Conservation (phyloP, 192 early-diverging fungal species). For the Coemansia sp. region DNA sequence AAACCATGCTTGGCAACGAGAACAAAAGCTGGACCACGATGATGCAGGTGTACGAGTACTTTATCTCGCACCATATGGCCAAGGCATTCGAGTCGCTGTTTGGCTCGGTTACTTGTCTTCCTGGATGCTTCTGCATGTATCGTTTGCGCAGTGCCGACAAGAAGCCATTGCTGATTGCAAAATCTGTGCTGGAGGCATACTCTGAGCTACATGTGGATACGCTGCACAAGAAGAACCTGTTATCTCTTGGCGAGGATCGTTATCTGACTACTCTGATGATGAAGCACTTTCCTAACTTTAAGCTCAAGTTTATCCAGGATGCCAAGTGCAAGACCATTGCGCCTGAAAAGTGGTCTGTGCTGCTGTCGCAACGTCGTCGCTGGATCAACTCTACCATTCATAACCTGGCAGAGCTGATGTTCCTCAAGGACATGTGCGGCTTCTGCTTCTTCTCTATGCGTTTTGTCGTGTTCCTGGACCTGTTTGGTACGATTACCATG, state of each 20-base stretch:
- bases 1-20: conserved; percentile 84
- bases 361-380: conserved; percentile 90
- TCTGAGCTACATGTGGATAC: conserved; percentile 86
- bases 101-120: conserved; percentile 75
- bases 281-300: conserved; percentile 89
- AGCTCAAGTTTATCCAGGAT: conserved; percentile 81
- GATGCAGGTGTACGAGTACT: conserved; percentile 93
- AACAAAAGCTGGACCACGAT: conserved; percentile 88
- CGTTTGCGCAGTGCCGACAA: conserved; percentile 58
- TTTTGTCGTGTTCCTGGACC: conserved; percentile 88
- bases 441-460: conserved; percentile 96
- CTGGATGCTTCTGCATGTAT: conserved; percentile 83
- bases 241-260: too few species aligned
- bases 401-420: conserved; percentile 83
- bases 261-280: conserved; percentile 93
- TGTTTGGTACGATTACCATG: conserved; percentile 71
- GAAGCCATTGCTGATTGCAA: conserved; percentile 78
- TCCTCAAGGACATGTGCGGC: conserved; percentile 81
- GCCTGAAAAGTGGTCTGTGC: conserved; percentile 77
- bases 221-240: too few species aligned
- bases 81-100: too few species aligned
- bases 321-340: conserved; percentile 82
- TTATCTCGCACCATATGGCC: conserved; percentile 85
- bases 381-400: conserved; percentile 99
- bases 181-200: conserved; percentile 77